phyloP scores from a whole-genome alignment of 1,284 basidiomycete species.

The Kwoniella shivajii region DNA sequence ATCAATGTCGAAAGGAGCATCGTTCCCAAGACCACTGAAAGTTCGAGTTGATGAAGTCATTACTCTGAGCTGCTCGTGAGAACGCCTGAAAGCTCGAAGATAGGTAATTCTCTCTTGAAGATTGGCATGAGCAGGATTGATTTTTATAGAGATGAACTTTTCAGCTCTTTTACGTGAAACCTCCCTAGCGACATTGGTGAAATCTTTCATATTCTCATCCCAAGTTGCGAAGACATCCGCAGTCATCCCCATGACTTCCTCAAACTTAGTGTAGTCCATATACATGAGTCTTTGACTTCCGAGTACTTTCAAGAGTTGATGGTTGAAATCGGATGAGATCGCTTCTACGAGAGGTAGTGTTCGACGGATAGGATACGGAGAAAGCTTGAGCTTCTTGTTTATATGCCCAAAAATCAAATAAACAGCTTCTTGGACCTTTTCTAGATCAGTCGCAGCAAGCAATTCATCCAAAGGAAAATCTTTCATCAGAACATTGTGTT shows the following conservation, averaged over 20 bases:
- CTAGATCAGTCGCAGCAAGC: constrained; percentile 90
- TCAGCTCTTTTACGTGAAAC: constrained; percentile 88
- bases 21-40: constrained; percentile 71
- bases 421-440: constrained; percentile 88
- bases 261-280: constrained; percentile 91
- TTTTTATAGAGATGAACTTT: constrained; percentile 97
- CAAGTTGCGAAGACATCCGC: constrained; percentile 87
- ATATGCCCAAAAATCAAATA: constrained; percentile 88
- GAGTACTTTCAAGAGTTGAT: constrained; percentile 87
- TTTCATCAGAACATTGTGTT: constrained; percentile 98
- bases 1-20: constrained; percentile 66
- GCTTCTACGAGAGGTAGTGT: constrained; percentile 96
- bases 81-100: constrained; percentile 88
- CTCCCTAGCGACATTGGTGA: constrained; percentile 95
- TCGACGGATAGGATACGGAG: constrained; percentile 93
- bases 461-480: constrained; percentile 97
- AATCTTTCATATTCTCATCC: constrained; percentile 98
- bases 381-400: constrained; percentile 92
- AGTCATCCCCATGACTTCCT: constrained; percentile 75
- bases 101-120: constrained; percentile 87
- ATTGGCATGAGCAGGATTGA: constrained; percentile 85
- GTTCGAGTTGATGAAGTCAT: constrained; percentile 96
- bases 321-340: constrained; percentile 95
- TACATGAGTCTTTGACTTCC: constrained; percentile 88
- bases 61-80: constrained; percentile 94